Conservation (phyloP, 2,329 filamentous ascomycete genomes). For the Triangularia verruculosa region DNA sequence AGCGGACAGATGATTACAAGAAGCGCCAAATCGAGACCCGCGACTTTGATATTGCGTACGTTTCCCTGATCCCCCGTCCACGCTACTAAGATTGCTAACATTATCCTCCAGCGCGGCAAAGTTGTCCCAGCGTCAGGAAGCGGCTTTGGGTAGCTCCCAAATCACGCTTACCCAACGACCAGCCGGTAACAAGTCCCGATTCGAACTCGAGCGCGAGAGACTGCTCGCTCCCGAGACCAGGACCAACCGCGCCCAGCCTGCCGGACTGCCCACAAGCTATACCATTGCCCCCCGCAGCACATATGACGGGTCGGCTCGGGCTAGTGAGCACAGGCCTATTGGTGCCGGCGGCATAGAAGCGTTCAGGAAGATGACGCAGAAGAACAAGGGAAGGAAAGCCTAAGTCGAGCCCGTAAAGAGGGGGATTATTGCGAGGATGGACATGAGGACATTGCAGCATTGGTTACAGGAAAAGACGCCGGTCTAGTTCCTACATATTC, state of each 20-base stretch:
- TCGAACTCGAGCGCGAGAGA: slow-evolving; percentile 55
- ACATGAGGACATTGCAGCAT: neutral
- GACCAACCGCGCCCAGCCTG: slow-evolving; percentile 56
- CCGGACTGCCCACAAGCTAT: slow-evolving; percentile 55
- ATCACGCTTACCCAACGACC: slow-evolving; percentile 51
- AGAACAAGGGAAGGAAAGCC: slow-evolving; percentile 50
- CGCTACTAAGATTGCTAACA: neutral
- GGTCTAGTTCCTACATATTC: neutral
- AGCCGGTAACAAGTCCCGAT: slow-evolving; percentile 33
- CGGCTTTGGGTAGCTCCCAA: slow-evolving; percentile 41
- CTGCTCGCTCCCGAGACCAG: slow-evolving; percentile 54
- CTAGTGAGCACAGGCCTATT: slow-evolving; percentile 55
- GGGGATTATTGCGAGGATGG: neutral
- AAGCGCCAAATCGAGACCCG: slow-evolving; percentile 68
- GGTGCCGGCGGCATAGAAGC: slow-evolving; percentile 62
- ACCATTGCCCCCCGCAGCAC: slow-evolving; percentile 61
- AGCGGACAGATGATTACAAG: slow-evolving; percentile 91
- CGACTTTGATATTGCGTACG: slow-evolving; percentile 63
- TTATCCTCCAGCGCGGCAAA: slow-evolving; percentile 47
- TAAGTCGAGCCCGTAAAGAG: neutral
- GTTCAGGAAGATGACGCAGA: slow-evolving; percentile 64
- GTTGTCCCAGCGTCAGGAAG: slow-evolving; percentile 47
- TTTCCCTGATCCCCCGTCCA: slow-evolving; percentile 20
- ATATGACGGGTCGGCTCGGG: slow-evolving; percentile 50
- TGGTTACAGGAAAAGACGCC: neutral